These are phyloP conservation scores for Aegilops longissima DNA, from an alignment of 176 grass and related monocot species.

Conservation along the genomic window DNA sequence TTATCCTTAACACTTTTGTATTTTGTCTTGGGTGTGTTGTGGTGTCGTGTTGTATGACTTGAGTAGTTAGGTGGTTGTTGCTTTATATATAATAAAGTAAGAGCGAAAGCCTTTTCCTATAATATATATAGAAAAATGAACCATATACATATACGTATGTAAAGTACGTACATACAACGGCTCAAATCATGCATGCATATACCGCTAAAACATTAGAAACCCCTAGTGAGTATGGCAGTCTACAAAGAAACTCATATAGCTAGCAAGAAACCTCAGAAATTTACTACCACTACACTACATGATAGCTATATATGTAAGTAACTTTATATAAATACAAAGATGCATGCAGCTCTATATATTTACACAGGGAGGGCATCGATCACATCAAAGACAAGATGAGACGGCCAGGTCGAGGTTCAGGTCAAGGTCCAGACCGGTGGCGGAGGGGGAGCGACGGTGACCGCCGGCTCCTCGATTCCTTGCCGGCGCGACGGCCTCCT, in stretches of 20 bases:
- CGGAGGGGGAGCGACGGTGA: not conserved
- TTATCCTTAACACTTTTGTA: too few relatives aligned
- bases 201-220: too few relatives aligned
- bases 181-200: not conserved
- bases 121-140: not conserved
- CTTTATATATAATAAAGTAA: too few relatives aligned
- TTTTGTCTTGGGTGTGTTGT: too few relatives aligned
- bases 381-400: conserved; percentile 57
- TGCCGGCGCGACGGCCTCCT: conserved; percentile 7
- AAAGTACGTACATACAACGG: not conserved
- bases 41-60: too few relatives aligned
- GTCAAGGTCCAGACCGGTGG: not conserved
- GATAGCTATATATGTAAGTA: too few relatives aligned
- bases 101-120: too few relatives aligned
- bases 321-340: too few relatives aligned
- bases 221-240: too few relatives aligned
- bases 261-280: too few relatives aligned
- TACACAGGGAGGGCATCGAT: not conserved
- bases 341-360: not conserved
- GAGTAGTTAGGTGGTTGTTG: not conserved
- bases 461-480: not conserved
- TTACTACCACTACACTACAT: too few relatives aligned
- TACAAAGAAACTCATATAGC: too few relatives aligned
- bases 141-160: not conserved
- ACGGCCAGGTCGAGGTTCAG: conserved; percentile 71